Base-by-base conservation (phyloP, 2,329 filamentous ascomycete species). In the Arthrinium puccinioides region DNA sequence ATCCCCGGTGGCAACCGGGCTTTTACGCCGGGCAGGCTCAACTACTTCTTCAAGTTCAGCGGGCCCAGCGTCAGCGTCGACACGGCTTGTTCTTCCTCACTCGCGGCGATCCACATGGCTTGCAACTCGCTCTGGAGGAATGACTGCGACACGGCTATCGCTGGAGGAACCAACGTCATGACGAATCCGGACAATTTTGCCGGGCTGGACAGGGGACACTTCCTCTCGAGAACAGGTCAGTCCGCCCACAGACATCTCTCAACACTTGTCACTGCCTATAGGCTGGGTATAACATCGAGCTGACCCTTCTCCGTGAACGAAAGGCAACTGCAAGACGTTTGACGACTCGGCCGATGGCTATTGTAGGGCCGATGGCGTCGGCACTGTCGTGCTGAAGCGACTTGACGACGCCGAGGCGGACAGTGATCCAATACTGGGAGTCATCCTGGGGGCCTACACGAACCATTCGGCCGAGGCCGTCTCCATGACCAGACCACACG, bases 1-100 rank as follows among this genome's bases (percentile, higher is more conserved):
- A 64, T 70, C 42, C 65, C 67, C 1, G 66, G 66, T 8, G 60
- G 58, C 31, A 57, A 62, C 23, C 57, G 63, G 4, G 62, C 61
- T 14, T 67, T 67, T 28, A 58, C 55, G 1, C 59, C 61, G 0
- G 76, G 80, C n/a, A 69, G 82, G 13, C 82, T 87, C 54, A 76
- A 86, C 60, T 87, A 87, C 59, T 82, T 81, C 56, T 86, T 87
- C 60, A 82, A 84, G 50, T 87, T 86, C 59, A 76, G 72, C 32
- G 84, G 84, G 0, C 83, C 83, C 0, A 84, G 78, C 18, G 79
- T 78, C 52, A 83, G 74, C 38, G 69, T 87, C 32, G 84, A 88
- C 48, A 87, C 83, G n/a, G 84, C 83, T 6, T 88, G 84, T 53
- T 87, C 83, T 0, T 87, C 82, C 1, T 82, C 79, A 44, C 68